A percentile compares a stretch with the other conserved stretches of the same genome.
These are phyloP conservation scores for Nicotiana otophora DNA, from an alignment of 257 asterid species.

Conservation along the genomic window DNA sequence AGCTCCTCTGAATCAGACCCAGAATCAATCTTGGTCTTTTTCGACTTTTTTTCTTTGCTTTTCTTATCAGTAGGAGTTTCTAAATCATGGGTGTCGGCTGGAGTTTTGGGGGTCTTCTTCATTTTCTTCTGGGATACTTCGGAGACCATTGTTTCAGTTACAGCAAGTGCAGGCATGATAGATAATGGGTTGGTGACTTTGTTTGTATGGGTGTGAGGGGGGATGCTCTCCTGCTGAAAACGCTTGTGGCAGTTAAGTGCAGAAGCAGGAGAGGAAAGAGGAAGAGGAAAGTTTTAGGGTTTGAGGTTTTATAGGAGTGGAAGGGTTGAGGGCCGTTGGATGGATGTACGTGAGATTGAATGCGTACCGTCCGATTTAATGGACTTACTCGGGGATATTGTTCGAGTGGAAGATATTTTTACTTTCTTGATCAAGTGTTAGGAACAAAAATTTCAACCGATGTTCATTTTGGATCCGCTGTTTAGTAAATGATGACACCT, in stretches of 20 bases:
- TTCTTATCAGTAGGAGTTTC: neutral
- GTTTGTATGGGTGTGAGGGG: neutral
- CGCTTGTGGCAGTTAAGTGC: neutral
- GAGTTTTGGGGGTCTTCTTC: neutral
- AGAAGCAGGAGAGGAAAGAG: slow-evolving; percentile 10
- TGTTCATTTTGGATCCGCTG: too few species aligned
- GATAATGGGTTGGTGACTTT: neutral
- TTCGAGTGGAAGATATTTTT: too few species aligned
- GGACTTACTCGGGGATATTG: neutral
- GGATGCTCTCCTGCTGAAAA: slow-evolving; percentile 5
- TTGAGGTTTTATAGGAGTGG: neutral
- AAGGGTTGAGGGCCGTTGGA: neutral
- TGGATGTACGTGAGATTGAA: neutral
- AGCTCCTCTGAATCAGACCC: slow-evolving; percentile 1
- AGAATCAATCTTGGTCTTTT: slow-evolving; percentile 2
- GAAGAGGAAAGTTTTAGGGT: neutral
- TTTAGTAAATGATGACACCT: too few species aligned
- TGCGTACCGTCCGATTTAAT: neutral
- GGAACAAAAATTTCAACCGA: too few species aligned
- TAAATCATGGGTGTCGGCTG: neutral
- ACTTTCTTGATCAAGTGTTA: too few species aligned
- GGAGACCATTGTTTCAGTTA: neutral
- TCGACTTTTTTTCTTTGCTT: neutral
- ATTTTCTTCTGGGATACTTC: neutral
- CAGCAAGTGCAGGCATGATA: slow-evolving; percentile 8